Evolutionary conservation across 1,139 yeast genomes (phyloP).

Genomic region (Sugiyamaella xylanicola): DNA sequence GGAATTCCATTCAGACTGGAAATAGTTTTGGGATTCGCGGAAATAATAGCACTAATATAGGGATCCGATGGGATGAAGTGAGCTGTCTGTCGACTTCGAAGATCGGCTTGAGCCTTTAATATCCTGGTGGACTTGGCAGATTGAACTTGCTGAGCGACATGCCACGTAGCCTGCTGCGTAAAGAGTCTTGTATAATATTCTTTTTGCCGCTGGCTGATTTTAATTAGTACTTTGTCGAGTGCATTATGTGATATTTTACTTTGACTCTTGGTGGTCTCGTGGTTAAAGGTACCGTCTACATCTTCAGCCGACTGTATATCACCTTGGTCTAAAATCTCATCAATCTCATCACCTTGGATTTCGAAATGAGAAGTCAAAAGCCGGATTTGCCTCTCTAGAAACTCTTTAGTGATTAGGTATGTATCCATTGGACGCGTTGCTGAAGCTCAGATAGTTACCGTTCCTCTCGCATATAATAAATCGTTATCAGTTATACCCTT

Average conservation of each 20-base stretch:
- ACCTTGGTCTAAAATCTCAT: constrained; percentile 11
- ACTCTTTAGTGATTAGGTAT: constrained; percentile 21
- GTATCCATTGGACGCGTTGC: constrained; percentile 13
- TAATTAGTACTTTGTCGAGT: constrained; percentile 24
- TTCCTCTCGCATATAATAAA: not conserved
- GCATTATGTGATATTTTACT: constrained; percentile 2
- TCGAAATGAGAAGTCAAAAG: constrained; percentile 23
- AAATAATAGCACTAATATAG: not conserved
- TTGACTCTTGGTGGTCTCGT: not conserved
- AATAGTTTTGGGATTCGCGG: constrained; percentile 8
- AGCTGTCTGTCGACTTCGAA: constrained; percentile 14
- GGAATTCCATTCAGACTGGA: constrained; percentile 11
- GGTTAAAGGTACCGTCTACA: constrained; percentile 1
- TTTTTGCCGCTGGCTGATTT: constrained; percentile 25
- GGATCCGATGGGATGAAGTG: constrained; percentile 22
- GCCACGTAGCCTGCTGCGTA: constrained; percentile 31
- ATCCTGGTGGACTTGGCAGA: constrained; percentile 10
- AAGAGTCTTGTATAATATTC: constrained; percentile 27
- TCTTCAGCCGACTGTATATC: no score
- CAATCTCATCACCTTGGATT: constrained; percentile 7
- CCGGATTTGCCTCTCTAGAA: constrained; percentile 29
- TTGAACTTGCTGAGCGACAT: constrained; percentile 28
- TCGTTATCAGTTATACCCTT: not conserved
- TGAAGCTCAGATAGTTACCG: no score
- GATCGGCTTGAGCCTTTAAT: constrained; percentile 13